Evolutionary conservation across 306 rosid species (phyloP), one percentile per base, ranked within the genome.

Genomic region (Ceratonia siliqua): DNA sequence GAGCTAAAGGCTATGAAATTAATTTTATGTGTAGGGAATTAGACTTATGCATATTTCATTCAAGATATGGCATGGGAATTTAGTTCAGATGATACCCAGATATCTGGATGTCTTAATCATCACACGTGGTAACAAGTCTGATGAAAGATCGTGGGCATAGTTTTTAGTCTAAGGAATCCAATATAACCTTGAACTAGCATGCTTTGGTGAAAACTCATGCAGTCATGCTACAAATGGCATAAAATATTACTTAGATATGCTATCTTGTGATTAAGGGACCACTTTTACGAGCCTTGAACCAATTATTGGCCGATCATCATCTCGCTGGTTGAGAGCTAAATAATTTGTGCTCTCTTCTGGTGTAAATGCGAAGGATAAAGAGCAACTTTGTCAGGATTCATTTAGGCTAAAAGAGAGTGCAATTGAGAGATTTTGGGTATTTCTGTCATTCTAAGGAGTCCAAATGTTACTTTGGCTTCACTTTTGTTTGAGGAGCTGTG

Each of bases 351-450:
- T 22, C 10, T 33, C 41, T 35, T 68, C 18, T 57, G 62, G 24
- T 42, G 46, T 32, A 30, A 62, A 42, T 8, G 18, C 48, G 27
- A 2, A 14, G 30, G 54, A 41, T 11, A 18, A 49, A 25, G 27
- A 35, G 71, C 14, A 27, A 59, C 65, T 38, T 70, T 36, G 49
- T 41, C 33, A 27, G 42, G 76, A 62, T 63, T 59, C 68, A 52
- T 64, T 73, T 27, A 73, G 42, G 6, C 75, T 17, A 72, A 64
- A 33, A 56, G 62, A 62, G 28, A 55, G 43, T 20, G 41, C 14
- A 70, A 70, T 21, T 18, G 43, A 42, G 15, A 24, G 27, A 46
- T 62, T 52, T 39, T 70, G 28, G 18, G 74, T 35, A 32, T 64
- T 53, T 33, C 18, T 39, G 35, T 71, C 41, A 20, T 2, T 71